phyloP scores from a whole-genome alignment of 495 filamentous ascomycete genomes.

The Talaromyces thailandensis region DNA sequence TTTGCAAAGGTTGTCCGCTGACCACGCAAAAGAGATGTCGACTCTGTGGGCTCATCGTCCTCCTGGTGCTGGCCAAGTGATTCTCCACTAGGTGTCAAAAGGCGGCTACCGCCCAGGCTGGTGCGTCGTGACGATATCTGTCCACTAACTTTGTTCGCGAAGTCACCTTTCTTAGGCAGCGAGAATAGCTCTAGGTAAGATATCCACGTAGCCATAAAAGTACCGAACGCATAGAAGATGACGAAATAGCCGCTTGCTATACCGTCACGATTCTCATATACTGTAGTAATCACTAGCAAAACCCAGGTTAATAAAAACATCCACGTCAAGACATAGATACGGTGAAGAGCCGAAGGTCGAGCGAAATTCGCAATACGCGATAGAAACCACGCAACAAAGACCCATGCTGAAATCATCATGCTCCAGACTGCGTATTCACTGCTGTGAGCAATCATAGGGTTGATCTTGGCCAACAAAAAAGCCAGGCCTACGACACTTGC shows the following conservation, averaged over 20 bases:
- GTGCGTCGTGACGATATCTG: slow-evolving; percentile 25
- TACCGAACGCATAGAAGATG: slow-evolving; percentile 66
- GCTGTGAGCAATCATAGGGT: slow-evolving; percentile 81
- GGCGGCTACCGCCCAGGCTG: slow-evolving; percentile 34
- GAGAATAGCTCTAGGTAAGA: slow-evolving; percentile 71
- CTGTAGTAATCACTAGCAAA: slow-evolving; percentile 61
- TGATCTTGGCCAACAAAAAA: slow-evolving; percentile 69
- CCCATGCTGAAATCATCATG: slow-evolving; percentile 78
- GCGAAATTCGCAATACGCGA: slow-evolving; percentile 72
- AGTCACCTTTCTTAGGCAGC: slow-evolving; percentile 61
- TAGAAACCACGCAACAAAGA: slow-evolving; percentile 74
- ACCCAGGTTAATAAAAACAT: slow-evolving; percentile 67
- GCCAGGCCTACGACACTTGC: slow-evolving; percentile 63
- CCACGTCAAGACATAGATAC: slow-evolving; percentile 77
- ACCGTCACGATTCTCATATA: slow-evolving; percentile 59
- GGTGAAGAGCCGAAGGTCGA: slow-evolving; percentile 78
- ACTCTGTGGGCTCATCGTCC: slow-evolving; percentile 59
- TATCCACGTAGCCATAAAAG: slow-evolving; percentile 66
- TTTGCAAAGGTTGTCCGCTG: slow-evolving; percentile 66
- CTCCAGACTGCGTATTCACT: slow-evolving; percentile 76
- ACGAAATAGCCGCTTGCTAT: slow-evolving; percentile 76
- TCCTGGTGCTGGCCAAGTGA: slow-evolving; percentile 31
- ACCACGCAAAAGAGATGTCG: slow-evolving; percentile 65
- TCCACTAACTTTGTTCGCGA: slow-evolving; percentile 28
- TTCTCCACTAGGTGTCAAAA: slow-evolving; percentile 22